phyloP scores from a whole-genome alignment of 2,329 filamentous ascomycete genomes.

The Aureobasidium sp. region DNA sequence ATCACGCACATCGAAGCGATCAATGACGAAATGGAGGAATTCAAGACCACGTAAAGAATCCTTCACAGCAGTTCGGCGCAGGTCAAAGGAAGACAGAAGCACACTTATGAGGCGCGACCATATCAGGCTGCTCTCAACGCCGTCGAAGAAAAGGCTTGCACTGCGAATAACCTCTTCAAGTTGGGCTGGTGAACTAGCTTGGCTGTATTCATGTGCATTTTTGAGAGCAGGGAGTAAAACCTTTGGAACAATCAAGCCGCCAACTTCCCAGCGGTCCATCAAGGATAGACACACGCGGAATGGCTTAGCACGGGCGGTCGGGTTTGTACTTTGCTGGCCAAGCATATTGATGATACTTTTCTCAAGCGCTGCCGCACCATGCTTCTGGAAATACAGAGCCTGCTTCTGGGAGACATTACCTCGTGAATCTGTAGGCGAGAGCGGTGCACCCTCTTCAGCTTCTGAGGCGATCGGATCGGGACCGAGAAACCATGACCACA shows the following conservation, averaged over 20 bases:
- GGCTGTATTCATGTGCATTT: conserved; percentile 70
- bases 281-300: conserved; percentile 89
- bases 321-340: conserved; percentile 45
- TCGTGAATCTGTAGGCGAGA: conserved; percentile 29
- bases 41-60: conserved; percentile 53
- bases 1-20: conserved; percentile 86
- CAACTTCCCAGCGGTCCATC: conserved; percentile 98
- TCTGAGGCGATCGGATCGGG: conserved; percentile 51
- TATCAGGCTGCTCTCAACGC: conserved; percentile 88
- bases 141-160: conserved; percentile 94
- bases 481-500: conserved; percentile 96
- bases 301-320: conserved; percentile 68
- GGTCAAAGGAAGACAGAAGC: conserved; percentile 12
- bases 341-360: conserved; percentile 73
- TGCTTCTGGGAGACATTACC: conserved; percentile 52
- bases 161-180: conserved; percentile 85
- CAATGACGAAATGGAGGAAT: conserved; percentile 72
- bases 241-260: conserved; percentile 77
- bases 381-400: conserved; percentile 67
- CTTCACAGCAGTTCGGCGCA: conserved; percentile 55
- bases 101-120: conserved; percentile 45
- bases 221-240: conserved; percentile 81
- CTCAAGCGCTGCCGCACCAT: conserved; percentile 68
- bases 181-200: conserved; percentile 57
- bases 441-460: conserved; percentile 21